Base-by-base conservation (phyloP, 441 rosid species). In the Pelargonium fulgidum region DNA sequence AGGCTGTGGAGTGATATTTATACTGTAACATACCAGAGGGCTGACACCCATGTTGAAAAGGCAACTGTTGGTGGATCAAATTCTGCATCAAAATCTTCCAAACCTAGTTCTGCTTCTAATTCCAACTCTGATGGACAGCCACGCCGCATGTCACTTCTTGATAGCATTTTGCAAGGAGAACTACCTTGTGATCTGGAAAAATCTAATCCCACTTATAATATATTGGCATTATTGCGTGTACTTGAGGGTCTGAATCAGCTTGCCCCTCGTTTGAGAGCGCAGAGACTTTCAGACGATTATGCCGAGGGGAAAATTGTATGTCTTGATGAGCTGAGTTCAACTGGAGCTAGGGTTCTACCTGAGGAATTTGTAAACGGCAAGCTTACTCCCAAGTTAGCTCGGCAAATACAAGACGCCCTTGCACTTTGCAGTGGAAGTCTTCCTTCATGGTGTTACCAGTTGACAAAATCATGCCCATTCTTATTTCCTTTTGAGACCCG, bases 341-440 rank as follows among this genome's bases (percentile, higher is more conserved):
- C 71, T 62, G 86, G 85, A 72, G 78, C 79, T 33, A 85, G 83
- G 84, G 93, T 93, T 74, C 79, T 92, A 68, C 65, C 73, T 7
- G 99, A 93, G 73, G 98, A 96, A 67, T 96, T 96, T 68, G 68
- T 93, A 41, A 96, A 90, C 72, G 80, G 81, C 72, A 96, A 96
- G 85, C 97, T 96, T 72, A 96, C 99, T 62, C 99, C 98, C 33
- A 96, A 96, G 81, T 83, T 96, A 80, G 96, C 99, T 69, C 85
- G 98, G 67, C 99, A 96, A 82, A 91, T 93, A 76, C 99, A 96
- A 81, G 99, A 96, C 76, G 98, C 97, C 41, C 98, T 96, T 73
- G 99, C 99, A 50, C 79, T 96, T 66, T 96, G 99, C 81, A 91
- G 99, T 77, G 99, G 99, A 19, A 93, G 95, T 77, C 92, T 96